These are phyloP conservation scores for Karstenula rhodostoma DNA, from an alignment of 2,329 filamentous ascomycete species.

Conservation along the genomic window DNA sequence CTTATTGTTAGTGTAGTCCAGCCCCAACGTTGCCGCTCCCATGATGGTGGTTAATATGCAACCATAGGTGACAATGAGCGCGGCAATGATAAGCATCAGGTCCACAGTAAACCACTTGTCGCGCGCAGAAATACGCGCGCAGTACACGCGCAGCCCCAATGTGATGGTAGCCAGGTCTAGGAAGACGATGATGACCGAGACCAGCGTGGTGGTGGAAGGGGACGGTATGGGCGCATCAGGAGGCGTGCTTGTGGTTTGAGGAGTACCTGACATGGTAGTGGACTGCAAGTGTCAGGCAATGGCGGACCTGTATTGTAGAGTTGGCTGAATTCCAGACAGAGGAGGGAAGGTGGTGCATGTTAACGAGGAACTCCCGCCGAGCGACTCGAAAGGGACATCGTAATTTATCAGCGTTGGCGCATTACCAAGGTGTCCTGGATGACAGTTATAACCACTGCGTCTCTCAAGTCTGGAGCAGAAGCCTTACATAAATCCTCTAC, in stretches of 20 bases:
- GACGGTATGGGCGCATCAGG: slow-evolving; percentile 1
- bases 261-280: background rate
- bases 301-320: background rate
- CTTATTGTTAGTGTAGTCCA: background rate
- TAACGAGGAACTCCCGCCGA: background rate
- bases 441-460: background rate
- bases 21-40: slow-evolving; percentile 1
- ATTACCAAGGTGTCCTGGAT: background rate
- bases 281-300: too few relatives aligned
- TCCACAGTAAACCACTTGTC: slow-evolving; percentile 3
- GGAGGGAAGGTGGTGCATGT: background rate
- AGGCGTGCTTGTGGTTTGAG: background rate
- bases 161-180: background rate
- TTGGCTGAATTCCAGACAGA: background rate
- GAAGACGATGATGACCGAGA: slow-evolving; percentile 5
- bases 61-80: slow-evolving; percentile 5
- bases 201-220: slow-evolving; percentile 2
- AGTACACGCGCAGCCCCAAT: slow-evolving; percentile 5
- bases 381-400: background rate
- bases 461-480: background rate
- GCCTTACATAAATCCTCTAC: too few relatives aligned
- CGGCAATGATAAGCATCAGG: background rate
- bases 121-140: background rate
- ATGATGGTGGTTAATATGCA: slow-evolving; percentile 7
- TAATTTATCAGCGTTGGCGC: slow-evolving; percentile 1